Conservation (phyloP, 441 rosid genomes). For the Populus trichocarpa region DNA sequence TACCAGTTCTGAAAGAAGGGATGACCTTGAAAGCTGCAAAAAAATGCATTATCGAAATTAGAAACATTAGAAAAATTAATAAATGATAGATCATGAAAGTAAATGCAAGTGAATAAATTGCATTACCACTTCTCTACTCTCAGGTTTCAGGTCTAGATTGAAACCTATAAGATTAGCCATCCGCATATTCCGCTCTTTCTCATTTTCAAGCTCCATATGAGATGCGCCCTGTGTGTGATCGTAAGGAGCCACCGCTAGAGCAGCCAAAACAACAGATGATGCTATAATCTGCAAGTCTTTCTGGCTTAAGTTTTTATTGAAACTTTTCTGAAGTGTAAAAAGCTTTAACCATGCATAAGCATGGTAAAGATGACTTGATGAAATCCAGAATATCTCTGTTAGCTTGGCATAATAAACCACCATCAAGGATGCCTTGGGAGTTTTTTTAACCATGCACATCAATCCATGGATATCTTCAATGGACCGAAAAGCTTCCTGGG, state of each 20-base stretch:
- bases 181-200: conserved; percentile 84
- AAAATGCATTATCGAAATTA: conserved; percentile 17
- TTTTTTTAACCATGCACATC: conserved; percentile 97
- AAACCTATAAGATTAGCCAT: conserved; percentile 95
- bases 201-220: conserved; percentile 85
- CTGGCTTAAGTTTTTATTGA: conserved; percentile 92
- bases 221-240: conserved; percentile 63
- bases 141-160: conserved; percentile 78
- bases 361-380: conserved; percentile 89
- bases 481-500: conserved; percentile 97
- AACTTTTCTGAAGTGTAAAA: conserved; percentile 86
- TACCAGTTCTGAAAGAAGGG: conserved; percentile 90
- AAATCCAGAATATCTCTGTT: conserved; percentile 90
- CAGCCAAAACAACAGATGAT: conserved; percentile 93
- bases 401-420: conserved; percentile 95
- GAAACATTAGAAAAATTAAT: conserved; percentile 4
- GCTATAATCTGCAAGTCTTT: conserved; percentile 92
- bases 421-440: conserved; percentile 87
- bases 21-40: conserved; percentile 82
- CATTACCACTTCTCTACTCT: conserved; percentile 87
- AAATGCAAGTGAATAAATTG: conserved; percentile 3
- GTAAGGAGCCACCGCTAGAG: conserved; percentile 74
- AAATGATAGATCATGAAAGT: not conserved
- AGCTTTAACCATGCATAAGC: conserved; percentile 98
- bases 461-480: conserved; percentile 93